These are phyloP conservation scores for Quercus lobata DNA, from an alignment of 331 rosid genomes.

Conservation along the genomic window DNA sequence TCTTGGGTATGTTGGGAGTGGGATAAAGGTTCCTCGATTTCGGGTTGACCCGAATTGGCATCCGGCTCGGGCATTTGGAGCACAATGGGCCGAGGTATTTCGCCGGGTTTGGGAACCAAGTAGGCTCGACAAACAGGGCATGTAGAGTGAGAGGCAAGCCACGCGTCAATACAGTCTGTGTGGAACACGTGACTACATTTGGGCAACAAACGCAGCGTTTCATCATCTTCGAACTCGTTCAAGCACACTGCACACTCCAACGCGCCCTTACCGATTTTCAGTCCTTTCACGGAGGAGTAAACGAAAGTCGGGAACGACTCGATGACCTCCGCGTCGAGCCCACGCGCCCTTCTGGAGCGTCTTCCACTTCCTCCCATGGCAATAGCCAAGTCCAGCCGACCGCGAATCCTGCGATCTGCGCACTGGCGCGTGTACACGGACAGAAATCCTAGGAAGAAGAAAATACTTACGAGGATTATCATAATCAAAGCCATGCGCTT, in stretches of 20 bases:
- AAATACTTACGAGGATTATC: slow-evolving; percentile 45
- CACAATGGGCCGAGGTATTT: not conserved
- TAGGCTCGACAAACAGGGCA: slow-evolving; percentile 90
- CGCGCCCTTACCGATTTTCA: slow-evolving; percentile 54
- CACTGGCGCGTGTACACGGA: slow-evolving; percentile 77
- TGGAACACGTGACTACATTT: slow-evolving; percentile 87
- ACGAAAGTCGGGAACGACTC: slow-evolving; percentile 68
- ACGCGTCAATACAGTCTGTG: slow-evolving; percentile 63
- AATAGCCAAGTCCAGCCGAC: slow-evolving; percentile 17
- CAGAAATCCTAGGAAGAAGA: slow-evolving; percentile 63
- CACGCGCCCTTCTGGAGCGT: slow-evolving; percentile 31
- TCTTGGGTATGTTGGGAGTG: too few species aligned
- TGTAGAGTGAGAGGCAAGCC: slow-evolving; percentile 69
- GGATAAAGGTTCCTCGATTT: too few species aligned
- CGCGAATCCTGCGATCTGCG: slow-evolving; percentile 30
- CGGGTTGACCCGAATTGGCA: not conserved
- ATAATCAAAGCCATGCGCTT: slow-evolving; percentile 56
- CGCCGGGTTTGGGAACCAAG: slow-evolving; percentile 48
- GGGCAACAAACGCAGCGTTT: slow-evolving; percentile 87
- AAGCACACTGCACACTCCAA: slow-evolving; percentile 90
- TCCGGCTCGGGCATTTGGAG: slow-evolving; percentile 15
- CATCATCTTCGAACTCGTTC: slow-evolving; percentile 70
- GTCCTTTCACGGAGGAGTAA: slow-evolving; percentile 68
- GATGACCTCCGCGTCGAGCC: slow-evolving; percentile 50
- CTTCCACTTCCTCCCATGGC: slow-evolving; percentile 10